These are phyloP conservation scores for Aspergillus sp. DNA, from an alignment of 2,329 filamentous ascomycete genomes.

Conservation along the genomic window DNA sequence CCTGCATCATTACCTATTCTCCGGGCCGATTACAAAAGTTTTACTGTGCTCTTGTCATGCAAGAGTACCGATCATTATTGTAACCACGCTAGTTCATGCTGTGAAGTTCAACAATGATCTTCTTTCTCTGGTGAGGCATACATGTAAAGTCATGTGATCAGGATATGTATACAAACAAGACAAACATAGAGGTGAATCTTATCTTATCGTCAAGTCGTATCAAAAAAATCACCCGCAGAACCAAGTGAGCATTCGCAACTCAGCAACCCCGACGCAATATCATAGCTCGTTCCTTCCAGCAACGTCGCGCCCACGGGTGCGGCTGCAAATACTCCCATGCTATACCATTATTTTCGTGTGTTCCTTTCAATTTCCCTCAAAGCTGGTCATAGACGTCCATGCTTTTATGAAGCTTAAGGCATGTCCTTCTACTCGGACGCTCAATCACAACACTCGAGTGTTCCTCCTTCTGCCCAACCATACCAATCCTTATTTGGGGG, in stretches of 20 bases:
- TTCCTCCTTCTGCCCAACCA: constrained; percentile 31
- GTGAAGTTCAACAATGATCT: background rate
- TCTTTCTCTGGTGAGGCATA: background rate
- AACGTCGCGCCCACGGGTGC: background rate
- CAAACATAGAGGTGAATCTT: background rate
- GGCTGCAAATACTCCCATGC: background rate
- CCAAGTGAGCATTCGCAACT: background rate
- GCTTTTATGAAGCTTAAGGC: constrained; percentile 5
- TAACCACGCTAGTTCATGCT: too few species aligned
- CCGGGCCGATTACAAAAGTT: too few species aligned
- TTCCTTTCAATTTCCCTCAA: background rate
- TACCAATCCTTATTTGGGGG: constrained; percentile 33
- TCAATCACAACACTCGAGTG: constrained; percentile 21
- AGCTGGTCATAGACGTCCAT: background rate
- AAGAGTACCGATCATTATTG: too few species aligned
- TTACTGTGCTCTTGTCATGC: too few species aligned
- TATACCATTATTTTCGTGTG: background rate
- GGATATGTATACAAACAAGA: background rate
- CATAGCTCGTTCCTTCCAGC: background rate
- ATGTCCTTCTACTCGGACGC: constrained; percentile 31
- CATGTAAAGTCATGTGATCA: background rate
- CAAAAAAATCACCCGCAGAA: background rate
- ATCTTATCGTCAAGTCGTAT: background rate
- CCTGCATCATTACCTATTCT: too few species aligned
- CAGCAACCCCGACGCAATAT: background rate